Evolutionary conservation across 805 yeast species (phyloP).

Genomic region (Lachancea thermotolerans): DNA sequence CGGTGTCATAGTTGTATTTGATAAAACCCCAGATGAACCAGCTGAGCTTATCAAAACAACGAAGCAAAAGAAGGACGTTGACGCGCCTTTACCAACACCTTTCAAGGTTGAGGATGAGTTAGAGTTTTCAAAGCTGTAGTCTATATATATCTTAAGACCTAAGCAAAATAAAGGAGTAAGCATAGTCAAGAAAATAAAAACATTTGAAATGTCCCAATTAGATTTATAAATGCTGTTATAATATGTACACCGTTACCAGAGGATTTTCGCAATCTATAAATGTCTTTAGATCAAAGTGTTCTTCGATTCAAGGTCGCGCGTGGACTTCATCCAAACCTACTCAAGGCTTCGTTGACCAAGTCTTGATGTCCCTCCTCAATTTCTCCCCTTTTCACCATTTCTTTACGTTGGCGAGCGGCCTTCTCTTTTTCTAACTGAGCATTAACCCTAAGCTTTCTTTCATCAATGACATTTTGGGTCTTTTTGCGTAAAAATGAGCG

Average conservation of each 20-base stretch:
- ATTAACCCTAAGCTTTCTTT: slow-evolving; percentile 72
- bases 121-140: slow-evolving; percentile 14
- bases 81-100: slow-evolving; percentile 49
- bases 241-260: neutral
- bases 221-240: neutral
- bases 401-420: slow-evolving; percentile 50
- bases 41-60: slow-evolving; percentile 71
- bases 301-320: no score
- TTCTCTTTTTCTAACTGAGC: slow-evolving; percentile 70
- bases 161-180: neutral
- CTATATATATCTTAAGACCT: neutral
- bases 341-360: slow-evolving; percentile 35
- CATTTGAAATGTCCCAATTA: slow-evolving; percentile 1
- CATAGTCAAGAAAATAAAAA: no score
- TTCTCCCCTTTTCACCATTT: slow-evolving; percentile 40
- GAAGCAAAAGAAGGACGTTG: slow-evolving; percentile 66
- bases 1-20: slow-evolving; percentile 69
- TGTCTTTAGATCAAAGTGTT: no score
- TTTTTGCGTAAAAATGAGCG: slow-evolving; percentile 77
- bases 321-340: slow-evolving; percentile 28
- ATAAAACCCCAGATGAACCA: slow-evolving; percentile 53
- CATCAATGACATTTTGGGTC: slow-evolving; percentile 77
- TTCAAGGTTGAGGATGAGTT: slow-evolving; percentile 29
- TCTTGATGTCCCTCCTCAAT: slow-evolving; percentile 46
- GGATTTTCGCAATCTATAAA: neutral